Base-by-base conservation (phyloP, 2,329 filamentous ascomycete species). In the Pseudogymnoascus sp. region DNA sequence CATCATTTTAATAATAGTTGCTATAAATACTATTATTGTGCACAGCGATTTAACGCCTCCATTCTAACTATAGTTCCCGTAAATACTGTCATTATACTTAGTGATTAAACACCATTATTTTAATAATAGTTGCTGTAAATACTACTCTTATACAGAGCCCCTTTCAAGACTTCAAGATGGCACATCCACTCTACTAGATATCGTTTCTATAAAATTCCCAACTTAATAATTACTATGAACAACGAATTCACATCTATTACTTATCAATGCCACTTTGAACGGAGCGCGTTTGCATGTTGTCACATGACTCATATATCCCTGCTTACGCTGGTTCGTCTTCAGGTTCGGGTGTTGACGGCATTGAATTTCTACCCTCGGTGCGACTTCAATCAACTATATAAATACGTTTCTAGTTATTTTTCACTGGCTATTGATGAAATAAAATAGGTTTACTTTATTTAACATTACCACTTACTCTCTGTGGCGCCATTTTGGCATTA, bases 241-340 rank as follows among this genome's bases (percentile, higher is more conserved):
- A 4, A 33, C n/a, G 5, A 5, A 33, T 33, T 12, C n/a, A 55
- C 33, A 33, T 18, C 2, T 7, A 33, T 55, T 18, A 55, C 21
- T 31, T 12, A 52, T 11, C 3, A 31, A 33, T 55, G 14, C 9
- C 7, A 14, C n/a, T 7, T 55, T 33, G 25, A n/a, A 18, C 28
- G 25, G 2, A 12, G n/a, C 5, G n/a, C 7, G n/a, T 18, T 33
- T 11, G 2, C 18, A 28, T 55, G 45, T 33, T 55, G 49, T 55
- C 49, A 55, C 49, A 55, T 55, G 49, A 55, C 49, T 55, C 49
- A 55, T 33, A 55, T 55, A 33, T 33, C 49, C 49, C 25, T 33
- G 28, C 28, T 11, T 5, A 6, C 45, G n/a, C 25, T 8, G 3
- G 14, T 33, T 31, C 12, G 43, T 12, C 28, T 12, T 31, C 11